These are phyloP conservation scores for Rheum nobile DNA, from an alignment of 148 eudicot species.

Conservation along the genomic window DNA sequence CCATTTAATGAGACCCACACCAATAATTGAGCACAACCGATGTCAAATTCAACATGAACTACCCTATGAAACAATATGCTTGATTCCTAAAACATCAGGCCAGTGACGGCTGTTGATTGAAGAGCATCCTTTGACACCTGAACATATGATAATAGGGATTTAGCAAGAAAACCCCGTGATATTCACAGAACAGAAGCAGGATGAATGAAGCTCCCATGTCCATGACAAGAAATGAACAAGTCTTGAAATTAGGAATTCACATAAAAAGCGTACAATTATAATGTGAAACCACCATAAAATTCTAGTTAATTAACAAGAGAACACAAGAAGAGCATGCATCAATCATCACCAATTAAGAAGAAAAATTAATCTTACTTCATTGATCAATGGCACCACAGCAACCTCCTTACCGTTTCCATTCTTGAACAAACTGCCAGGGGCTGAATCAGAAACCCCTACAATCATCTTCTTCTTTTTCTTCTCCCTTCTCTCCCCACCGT, in stretches of 20 bases:
- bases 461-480: constrained; percentile 7
- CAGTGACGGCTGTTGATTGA: background rate
- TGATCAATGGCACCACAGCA: constrained; percentile 3
- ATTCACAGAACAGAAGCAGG: background rate
- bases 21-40: constrained; percentile 2
- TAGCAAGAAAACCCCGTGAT: background rate
- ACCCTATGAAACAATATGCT: background rate
- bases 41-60: background rate
- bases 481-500: background rate
- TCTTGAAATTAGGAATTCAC: background rate
- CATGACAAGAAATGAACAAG: background rate
- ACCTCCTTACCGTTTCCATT: background rate
- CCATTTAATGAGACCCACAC: background rate
- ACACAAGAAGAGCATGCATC: background rate
- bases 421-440: background rate
- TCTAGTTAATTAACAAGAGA: background rate
- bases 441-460: background rate
- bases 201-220: background rate
- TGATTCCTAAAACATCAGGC: background rate
- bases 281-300: background rate
- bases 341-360: background rate
- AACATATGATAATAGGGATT: constrained; percentile 5
- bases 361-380: background rate
- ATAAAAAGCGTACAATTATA: background rate
- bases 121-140: background rate